phyloP scores from a whole-genome alignment of 2,329 filamentous ascomycete genomes.

The Orbilia quercus region DNA sequence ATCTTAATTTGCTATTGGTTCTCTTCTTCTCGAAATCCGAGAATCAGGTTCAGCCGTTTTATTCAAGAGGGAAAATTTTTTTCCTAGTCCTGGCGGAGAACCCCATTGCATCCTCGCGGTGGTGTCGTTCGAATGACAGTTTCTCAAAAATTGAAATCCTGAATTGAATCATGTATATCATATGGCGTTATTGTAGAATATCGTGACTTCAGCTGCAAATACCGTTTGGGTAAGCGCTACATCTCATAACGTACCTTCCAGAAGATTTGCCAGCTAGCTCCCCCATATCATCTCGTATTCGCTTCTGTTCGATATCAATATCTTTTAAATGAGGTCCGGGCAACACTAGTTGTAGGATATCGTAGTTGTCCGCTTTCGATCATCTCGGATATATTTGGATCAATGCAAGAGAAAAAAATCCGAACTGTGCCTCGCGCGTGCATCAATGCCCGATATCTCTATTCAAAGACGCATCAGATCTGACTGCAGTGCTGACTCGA shows the following conservation, averaged over 20 bases:
- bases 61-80: slow-evolving; percentile 32
- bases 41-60: slow-evolving; percentile 53
- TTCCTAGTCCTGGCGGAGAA: slow-evolving; percentile 10
- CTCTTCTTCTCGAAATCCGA: slow-evolving; percentile 28
- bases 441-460: neutral
- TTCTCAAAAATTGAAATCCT: neutral
- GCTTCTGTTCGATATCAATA: slow-evolving; percentile 3
- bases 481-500: no score
- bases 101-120: neutral
- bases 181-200: neutral
- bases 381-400: slow-evolving; percentile 4
- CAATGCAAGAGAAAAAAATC: neutral
- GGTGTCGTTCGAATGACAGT: slow-evolving; percentile 25
- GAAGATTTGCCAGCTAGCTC: neutral
- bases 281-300: slow-evolving; percentile 30
- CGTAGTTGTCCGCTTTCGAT: neutral
- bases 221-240: slow-evolving; percentile 14
- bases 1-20: slow-evolving; percentile 30
- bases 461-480: neutral
- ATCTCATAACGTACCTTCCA: slow-evolving; percentile 18
- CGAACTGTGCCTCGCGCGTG: neutral
- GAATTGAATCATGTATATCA: neutral
- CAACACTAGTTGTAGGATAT: neutral
- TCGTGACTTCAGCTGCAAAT: neutral
- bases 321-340: neutral